A percentile compares a stretch with the other conserved stretches of the same genome.
phyloP scores from a whole-genome alignment of 2,329 filamentous ascomycete genomes.

The Nannizziopsis barbatae region DNA sequence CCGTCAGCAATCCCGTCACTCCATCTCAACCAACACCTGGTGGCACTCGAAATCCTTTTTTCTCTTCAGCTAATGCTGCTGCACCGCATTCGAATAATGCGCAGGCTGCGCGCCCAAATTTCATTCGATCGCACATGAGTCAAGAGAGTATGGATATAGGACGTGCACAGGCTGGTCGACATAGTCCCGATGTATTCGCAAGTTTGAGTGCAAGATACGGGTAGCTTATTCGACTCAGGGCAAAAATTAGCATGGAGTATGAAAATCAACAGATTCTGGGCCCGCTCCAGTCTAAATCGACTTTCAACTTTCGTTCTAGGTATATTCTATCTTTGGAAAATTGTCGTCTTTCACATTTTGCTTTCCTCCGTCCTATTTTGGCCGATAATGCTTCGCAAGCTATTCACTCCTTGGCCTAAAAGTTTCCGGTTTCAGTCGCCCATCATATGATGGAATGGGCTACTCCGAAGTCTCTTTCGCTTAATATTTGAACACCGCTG shows the following conservation, averaged over 20 bases:
- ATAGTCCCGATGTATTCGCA: slow-evolving; percentile 43
- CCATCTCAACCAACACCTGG: not conserved
- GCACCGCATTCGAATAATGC: not conserved
- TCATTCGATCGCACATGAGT: slow-evolving; percentile 32
- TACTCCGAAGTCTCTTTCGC: too few relatives aligned
- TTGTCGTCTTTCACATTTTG: too few relatives aligned
- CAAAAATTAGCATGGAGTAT: too few relatives aligned
- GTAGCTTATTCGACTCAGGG: slow-evolving; percentile 14
- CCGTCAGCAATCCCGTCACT: slow-evolving; percentile 6
- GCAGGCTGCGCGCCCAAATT: slow-evolving; percentile 1
- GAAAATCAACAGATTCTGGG: too few relatives aligned
- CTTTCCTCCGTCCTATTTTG: too few relatives aligned
- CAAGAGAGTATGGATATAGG: slow-evolving; percentile 41
- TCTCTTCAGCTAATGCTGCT: slow-evolving; percentile 15
- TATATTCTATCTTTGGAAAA: too few relatives aligned
- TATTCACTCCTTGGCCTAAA: too few relatives aligned
- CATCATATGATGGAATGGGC: too few relatives aligned
- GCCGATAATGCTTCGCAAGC: too few relatives aligned
- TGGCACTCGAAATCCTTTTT: slow-evolving; percentile 26
- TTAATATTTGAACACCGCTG: not conserved
- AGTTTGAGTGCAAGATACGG: slow-evolving; percentile 39
- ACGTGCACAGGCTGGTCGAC: slow-evolving; percentile 37
- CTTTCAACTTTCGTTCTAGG: too few relatives aligned
- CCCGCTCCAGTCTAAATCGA: too few relatives aligned
- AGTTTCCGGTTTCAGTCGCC: too few relatives aligned